Conservation (phyloP, 164 flowering plant species). For the Dillenia suffruticosa region DNA sequence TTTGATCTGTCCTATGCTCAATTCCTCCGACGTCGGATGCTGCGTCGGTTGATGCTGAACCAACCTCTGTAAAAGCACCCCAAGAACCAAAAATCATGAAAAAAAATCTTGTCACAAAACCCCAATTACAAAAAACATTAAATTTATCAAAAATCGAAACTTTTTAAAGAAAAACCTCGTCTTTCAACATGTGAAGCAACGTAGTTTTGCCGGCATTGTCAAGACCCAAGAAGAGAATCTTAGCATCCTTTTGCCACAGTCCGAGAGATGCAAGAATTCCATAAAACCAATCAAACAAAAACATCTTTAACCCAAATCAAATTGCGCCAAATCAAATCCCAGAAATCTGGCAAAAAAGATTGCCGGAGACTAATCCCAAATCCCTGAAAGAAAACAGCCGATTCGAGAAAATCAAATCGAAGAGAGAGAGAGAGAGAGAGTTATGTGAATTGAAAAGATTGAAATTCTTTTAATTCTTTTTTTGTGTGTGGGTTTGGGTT, state of each 20-base stretch:
- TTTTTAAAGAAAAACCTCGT: slow-evolving; percentile 28
- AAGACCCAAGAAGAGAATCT: slow-evolving; percentile 57
- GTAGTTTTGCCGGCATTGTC: slow-evolving; percentile 70
- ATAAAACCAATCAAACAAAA: slow-evolving; percentile 56
- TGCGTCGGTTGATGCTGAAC: slow-evolving; percentile 48
- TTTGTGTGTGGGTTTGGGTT: too few species aligned
- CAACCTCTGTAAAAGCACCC: background rate
- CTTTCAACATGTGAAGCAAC: slow-evolving; percentile 57
- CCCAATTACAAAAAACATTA: background rate
- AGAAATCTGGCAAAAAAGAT: too few species aligned
- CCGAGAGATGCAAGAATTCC: slow-evolving; percentile 53
- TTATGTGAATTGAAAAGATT: too few species aligned
- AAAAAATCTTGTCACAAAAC: background rate
- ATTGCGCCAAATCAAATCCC: too few species aligned
- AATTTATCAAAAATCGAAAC: too few species aligned
- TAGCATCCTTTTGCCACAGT: slow-evolving; percentile 58
- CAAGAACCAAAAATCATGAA: background rate
- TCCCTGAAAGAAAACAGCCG: too few species aligned
- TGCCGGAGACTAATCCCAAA: too few species aligned
- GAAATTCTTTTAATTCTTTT: too few species aligned
- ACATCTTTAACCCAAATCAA: slow-evolving; percentile 18
- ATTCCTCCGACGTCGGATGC: slow-evolving; percentile 37
- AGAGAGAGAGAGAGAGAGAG: too few species aligned
- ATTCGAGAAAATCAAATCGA: too few species aligned
- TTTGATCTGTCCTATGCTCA: slow-evolving; percentile 36